Percentiles rank a stretch among this genome's conserved stretches.
Conservation (phyloP, 2,329 filamentous ascomycete genomes). For the Coniochaeta prunicola region DNA sequence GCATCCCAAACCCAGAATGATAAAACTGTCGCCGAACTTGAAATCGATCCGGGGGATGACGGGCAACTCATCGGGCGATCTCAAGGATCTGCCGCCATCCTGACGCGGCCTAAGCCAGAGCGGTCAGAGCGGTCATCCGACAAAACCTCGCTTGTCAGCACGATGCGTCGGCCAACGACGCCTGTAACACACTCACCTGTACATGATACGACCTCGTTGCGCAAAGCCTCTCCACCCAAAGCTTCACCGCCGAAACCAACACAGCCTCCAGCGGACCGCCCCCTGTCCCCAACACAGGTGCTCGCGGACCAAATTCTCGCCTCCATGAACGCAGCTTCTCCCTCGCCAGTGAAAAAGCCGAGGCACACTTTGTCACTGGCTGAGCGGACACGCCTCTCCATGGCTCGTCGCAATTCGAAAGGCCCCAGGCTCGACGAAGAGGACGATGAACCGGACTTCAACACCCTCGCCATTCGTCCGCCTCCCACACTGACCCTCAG, state of each 20-base stretch:
- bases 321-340: conserved; percentile 46
- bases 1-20: not conserved
- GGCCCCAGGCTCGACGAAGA: conserved; percentile 11
- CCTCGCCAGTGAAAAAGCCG: conserved; percentile 48
- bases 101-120: not conserved
- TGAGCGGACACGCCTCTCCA: conserved; percentile 75
- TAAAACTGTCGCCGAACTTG: not conserved
- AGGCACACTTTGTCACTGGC: conserved; percentile 57
- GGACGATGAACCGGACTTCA: conserved; percentile 21
- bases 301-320: conserved; percentile 49
- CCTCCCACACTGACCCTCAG: not conserved
- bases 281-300: conserved; percentile 37
- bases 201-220: not conserved
- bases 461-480: not conserved
- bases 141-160: not conserved
- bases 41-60: not conserved
- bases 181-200: not conserved
- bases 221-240: not conserved
- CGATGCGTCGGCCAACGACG: not conserved
- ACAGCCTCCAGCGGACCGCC: not conserved
- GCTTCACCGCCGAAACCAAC: not conserved
- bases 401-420: conserved; percentile 52
- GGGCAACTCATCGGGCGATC: too few relatives aligned
- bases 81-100: not conserved
- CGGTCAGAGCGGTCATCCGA: not conserved